Conservation (phyloP, 2,329 filamentous ascomycete genomes). For the Biscogniauxia mediterranea region DNA sequence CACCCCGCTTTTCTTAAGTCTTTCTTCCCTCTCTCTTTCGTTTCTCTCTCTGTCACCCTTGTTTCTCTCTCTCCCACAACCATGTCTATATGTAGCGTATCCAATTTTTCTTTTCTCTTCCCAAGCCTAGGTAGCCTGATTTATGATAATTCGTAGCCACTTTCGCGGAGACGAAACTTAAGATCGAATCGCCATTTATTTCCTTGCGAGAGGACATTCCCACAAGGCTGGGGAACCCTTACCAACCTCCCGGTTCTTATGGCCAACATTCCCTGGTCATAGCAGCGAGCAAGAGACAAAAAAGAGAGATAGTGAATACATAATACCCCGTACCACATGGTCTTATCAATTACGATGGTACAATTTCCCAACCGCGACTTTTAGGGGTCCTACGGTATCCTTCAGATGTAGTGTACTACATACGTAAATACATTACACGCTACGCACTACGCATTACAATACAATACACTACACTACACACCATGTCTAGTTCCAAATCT, state of each 20-base stretch:
- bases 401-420: not conserved
- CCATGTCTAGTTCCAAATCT: not conserved
- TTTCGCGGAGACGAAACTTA: not conserved
- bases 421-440: no score
- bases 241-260: not conserved
- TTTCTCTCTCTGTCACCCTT: not conserved
- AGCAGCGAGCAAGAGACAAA: not conserved
- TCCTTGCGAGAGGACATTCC: not conserved
- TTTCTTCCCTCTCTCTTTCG: not conserved
- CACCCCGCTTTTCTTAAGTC: not conserved
- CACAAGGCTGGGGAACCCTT: conserved; percentile 4
- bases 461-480: no score
- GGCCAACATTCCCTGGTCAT: not conserved
- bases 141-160: not conserved
- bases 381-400: not conserved
- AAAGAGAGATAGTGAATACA: not conserved
- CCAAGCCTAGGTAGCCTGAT: not conserved
- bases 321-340: not conserved
- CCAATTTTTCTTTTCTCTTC: not conserved
- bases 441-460: no score
- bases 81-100: not conserved
- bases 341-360: not conserved
- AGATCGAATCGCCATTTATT: not conserved
- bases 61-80: not conserved
- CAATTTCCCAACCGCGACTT: not conserved